A percentile compares a stretch with the other conserved stretches of the same genome.
Evolutionary conservation across 257 asterid genomes (phyloP).

Genomic region (Primulina huaijiensis): DNA sequence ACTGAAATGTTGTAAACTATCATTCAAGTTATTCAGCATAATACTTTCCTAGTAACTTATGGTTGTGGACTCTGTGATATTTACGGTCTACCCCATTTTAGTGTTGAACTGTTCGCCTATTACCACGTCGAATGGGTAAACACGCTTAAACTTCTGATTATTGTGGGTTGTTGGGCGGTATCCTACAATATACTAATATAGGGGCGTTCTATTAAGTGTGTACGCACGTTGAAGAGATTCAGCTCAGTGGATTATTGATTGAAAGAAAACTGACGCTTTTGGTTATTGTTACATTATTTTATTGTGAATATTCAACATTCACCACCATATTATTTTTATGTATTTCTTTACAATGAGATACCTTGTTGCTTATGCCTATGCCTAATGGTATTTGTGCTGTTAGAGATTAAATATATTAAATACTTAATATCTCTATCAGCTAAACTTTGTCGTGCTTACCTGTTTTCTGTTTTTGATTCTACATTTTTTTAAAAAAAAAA

Average conservation of each 20-base stretch:
- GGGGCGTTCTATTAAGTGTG: background rate
- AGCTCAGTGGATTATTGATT: constrained; percentile 12
- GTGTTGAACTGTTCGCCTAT: no score
- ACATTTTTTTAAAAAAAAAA: background rate
- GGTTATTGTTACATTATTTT: background rate
- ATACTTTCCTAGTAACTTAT: constrained; percentile 14
- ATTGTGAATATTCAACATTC: background rate
- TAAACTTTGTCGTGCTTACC: background rate
- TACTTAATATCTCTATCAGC: background rate
- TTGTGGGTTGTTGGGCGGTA: background rate
- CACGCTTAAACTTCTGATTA: background rate
- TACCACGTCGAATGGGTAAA: no score
- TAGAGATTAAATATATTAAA: background rate
- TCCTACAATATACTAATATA: background rate
- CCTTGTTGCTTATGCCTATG: constrained; percentile 19
- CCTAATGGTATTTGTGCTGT: constrained; percentile 7
- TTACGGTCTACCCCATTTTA: no score
- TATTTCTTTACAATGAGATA: background rate
- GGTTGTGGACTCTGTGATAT: background rate
- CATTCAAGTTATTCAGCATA: background rate
- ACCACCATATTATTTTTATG: constrained; percentile 8
- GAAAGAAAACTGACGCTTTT: background rate
- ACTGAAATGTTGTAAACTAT: constrained; percentile 2
- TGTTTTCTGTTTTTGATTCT: background rate
- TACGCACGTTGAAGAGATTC: background rate